Evolutionary conservation across 2,329 filamentous ascomycete species (phyloP), one percentile per base, ranked within the genome.

Genomic region (Zymoseptoria ardabiliae): DNA sequence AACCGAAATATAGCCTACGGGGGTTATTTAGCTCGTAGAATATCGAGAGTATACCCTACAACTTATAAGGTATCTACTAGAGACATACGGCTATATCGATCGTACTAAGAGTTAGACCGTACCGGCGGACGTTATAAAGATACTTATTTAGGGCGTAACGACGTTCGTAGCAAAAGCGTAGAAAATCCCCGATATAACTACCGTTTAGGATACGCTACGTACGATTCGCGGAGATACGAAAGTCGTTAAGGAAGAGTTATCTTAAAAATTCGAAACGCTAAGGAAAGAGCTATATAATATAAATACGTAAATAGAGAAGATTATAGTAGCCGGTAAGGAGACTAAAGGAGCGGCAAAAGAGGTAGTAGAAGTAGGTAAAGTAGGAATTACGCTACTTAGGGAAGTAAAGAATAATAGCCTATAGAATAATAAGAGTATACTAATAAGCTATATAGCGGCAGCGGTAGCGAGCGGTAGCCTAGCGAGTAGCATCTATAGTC

Each of bases 1-100:
- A 22, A 41, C 52, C 13, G 56, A 55, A 50, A 54, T 22, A 55
- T 50, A 23, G 51, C 56, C 41, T 28, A 25, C 20, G 19, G 56
- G 41, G 52, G 41, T 58, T n/a, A 58, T 35, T 11, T 58, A 28
- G 51, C 23, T 35, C 21, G 28, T 48, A 21, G 20, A 52, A 58
- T 58, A 55, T 53, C 35, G 28, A 58, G 53, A 58, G 57, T 30
- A 58, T 45, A 23, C 57, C 41, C 45, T 55, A 35, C 7, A 50
- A 58, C 56, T 58, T 41, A 58, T 58, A 22, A 58, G 54, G 51
- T 50, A 58, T 35, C 56, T 58, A 50, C 57, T 58, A 22, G 35
- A 58, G 52, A 58, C 17, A 54, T n/a, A 23, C 23, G 17, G 57
- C 57, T 58, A 25, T 58, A 58, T 58, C n/a, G n/a, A 58, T 54